phyloP scores from a whole-genome alignment of 2,329 filamentous ascomycete species.

The Stachybotrys echinatus region DNA sequence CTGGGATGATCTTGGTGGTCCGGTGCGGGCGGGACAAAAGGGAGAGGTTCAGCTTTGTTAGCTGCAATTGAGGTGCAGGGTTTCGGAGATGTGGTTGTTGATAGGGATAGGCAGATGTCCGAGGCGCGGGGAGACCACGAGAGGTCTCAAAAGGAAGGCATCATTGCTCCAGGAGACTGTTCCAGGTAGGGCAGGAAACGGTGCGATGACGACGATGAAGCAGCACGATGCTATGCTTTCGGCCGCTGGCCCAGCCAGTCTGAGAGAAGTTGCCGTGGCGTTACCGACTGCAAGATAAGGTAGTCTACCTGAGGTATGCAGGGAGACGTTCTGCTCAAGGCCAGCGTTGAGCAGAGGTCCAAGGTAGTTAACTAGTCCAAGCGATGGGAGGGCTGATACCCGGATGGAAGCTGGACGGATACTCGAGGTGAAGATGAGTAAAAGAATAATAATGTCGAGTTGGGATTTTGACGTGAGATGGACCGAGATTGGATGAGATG shows the following conservation, averaged over 20 bases:
- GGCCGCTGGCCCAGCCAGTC: not conserved
- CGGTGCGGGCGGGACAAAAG: not conserved
- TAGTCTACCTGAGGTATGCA: too few species aligned
- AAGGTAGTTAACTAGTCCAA: too few species aligned
- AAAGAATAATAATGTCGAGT: not conserved
- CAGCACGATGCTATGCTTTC: too few species aligned
- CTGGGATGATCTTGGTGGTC: not conserved
- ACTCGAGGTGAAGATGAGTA: not conserved
- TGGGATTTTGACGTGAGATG: not conserved
- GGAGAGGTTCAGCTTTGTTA: not conserved
- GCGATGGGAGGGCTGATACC: too few species aligned
- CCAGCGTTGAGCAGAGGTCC: too few species aligned
- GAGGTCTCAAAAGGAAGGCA: not conserved
- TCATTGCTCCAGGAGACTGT: not conserved
- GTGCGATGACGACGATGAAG: too few species aligned
- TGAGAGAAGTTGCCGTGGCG: too few species aligned
- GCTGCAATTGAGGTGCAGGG: not conserved
- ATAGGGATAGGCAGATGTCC: not conserved
- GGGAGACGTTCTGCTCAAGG: too few species aligned
- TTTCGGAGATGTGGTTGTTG: not conserved
- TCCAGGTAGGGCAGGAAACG: too few species aligned
- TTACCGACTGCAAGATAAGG: too few species aligned
- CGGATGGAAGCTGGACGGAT: too few species aligned
- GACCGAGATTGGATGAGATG: not conserved
- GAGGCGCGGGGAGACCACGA: not conserved